Evolutionary conservation across 108 stramenopile genomes (phyloP).

Genomic region (Aurantiochytrium sp.): DNA sequence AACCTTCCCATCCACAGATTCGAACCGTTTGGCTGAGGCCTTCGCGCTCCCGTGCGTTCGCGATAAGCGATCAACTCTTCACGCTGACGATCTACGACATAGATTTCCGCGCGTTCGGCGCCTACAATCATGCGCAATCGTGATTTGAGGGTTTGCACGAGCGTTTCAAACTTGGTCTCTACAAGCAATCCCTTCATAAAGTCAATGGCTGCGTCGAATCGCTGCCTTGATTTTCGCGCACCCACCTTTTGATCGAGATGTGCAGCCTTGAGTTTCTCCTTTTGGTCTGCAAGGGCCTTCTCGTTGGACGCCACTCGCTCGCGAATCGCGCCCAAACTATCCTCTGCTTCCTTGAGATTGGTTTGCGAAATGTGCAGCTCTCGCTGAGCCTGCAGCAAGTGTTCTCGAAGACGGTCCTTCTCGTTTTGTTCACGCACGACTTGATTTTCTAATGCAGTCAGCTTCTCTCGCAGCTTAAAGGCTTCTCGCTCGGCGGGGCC

Average conservation of each 20-base stretch:
- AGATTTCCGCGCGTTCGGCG: constrained; percentile 5
- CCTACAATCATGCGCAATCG: background rate
- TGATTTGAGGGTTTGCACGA: background rate
- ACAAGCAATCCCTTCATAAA: constrained; percentile 15
- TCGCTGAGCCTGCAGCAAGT: background rate
- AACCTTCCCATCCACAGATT: background rate
- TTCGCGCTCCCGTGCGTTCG: background rate
- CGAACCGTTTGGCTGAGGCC: background rate
- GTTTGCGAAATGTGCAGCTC: background rate
- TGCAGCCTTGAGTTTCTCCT: background rate
- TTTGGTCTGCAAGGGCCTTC: background rate
- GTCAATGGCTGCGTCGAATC: constrained; percentile 1
- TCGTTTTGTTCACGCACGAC: background rate
- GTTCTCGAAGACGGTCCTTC: background rate
- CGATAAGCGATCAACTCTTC: background rate
- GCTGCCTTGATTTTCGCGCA: background rate
- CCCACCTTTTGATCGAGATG: background rate
- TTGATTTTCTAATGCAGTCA: background rate
- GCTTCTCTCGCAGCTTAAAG: background rate
- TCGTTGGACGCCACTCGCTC: background rate
- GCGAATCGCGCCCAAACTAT: background rate
- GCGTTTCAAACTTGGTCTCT: background rate
- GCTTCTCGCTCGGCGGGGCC: background rate
- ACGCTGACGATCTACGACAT: background rate
- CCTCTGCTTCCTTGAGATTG: background rate